Evolutionary conservation across 106 monocot genomes (phyloP).

Genomic region (Chionographis japonica): DNA sequence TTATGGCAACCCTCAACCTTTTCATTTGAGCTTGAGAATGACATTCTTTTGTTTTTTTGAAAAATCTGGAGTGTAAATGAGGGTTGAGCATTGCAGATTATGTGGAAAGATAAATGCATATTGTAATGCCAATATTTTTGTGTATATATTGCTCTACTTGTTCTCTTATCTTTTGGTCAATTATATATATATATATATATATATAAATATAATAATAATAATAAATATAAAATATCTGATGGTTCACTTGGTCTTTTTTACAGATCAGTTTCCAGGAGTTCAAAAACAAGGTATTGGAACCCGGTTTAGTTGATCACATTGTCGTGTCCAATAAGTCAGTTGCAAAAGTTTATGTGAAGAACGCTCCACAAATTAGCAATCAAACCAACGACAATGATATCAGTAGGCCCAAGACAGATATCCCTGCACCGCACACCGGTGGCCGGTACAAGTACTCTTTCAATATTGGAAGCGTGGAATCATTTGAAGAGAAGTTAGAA

Average conservation of each 20-base stretch:
- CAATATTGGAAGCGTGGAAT: slow-evolving; percentile 95
- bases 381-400: slow-evolving; percentile 45
- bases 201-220: not conserved
- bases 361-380: slow-evolving; percentile 30
- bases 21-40: no score
- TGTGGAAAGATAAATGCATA: no score
- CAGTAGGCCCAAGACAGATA: slow-evolving; percentile 27
- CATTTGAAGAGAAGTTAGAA: slow-evolving; percentile 95
- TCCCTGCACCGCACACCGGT: slow-evolving; percentile 22
- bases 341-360: slow-evolving; percentile 90
- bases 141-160: no score
- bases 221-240: not conserved
- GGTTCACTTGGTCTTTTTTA: not conserved
- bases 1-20: no score
- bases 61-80: no score
- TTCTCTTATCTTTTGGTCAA: no score
- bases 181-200: not conserved
- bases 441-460: slow-evolving; percentile 74
- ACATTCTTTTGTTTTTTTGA: no score
- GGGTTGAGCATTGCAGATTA: no score
- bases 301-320: slow-evolving; percentile 88
- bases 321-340: slow-evolving; percentile 92
- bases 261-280: slow-evolving; percentile 99
- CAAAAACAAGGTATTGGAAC: slow-evolving; percentile 88
- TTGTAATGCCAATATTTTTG: no score